phyloP scores from a whole-genome alignment of 192 early-diverging fungal species.

The Dimargaris cristalligena region DNA sequence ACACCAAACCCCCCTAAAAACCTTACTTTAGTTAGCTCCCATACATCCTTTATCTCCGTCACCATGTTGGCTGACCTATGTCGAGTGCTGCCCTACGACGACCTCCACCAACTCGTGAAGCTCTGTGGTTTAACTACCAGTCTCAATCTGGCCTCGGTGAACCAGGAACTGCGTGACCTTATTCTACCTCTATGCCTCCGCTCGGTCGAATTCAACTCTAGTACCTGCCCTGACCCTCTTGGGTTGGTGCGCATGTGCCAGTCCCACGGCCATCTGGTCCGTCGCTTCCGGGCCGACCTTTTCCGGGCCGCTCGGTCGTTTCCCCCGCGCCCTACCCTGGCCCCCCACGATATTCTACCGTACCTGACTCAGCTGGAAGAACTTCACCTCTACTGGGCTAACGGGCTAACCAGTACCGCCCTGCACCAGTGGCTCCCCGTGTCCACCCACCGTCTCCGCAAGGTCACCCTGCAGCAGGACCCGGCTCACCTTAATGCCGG shows the following conservation, averaged over 20 bases:
- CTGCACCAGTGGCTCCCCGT: neutral
- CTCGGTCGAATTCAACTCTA: neutral
- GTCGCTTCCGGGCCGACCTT: neutral
- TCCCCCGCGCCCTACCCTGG: neutral
- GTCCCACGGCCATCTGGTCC: neutral
- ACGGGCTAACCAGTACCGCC: neutral
- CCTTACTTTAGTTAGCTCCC: neutral
- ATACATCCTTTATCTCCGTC: neutral
- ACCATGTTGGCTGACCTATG: neutral
- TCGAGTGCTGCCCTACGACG: neutral
- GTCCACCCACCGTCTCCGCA: neutral
- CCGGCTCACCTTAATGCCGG: neutral
- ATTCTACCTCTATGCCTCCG: slow-evolving; percentile 1
- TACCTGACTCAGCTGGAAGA: neutral
- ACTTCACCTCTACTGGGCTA: neutral
- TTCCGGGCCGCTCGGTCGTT: neutral
- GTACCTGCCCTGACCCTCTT: neutral
- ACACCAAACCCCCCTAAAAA: neutral
- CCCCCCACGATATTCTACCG: neutral
- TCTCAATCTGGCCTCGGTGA: neutral
- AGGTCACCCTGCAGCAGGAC: neutral
- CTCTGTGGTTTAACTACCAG: neutral
- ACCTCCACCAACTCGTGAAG: neutral
- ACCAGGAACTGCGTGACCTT: neutral
- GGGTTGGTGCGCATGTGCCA: neutral